phyloP scores from a whole-genome alignment of 2,329 filamentous ascomycete species.

The Colletotrichum theobromicola region DNA sequence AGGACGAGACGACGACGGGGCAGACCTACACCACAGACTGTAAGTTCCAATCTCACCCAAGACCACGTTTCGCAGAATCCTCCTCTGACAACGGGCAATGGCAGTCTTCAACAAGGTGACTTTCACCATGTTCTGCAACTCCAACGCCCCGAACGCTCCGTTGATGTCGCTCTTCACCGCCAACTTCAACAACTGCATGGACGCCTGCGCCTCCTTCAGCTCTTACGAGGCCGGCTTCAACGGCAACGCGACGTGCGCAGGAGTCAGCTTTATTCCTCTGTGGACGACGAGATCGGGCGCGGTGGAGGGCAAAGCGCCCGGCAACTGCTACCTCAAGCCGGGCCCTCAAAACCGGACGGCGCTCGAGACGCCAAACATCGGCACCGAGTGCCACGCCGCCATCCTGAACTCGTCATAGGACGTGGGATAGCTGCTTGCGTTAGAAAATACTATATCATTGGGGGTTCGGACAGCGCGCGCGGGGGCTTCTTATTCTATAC shows the following conservation, averaged over 20 bases:
- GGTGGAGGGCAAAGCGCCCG: conserved; percentile 36
- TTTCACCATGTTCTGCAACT: conserved; percentile 50
- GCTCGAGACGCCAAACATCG: conserved; percentile 35
- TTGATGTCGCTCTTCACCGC: conserved; percentile 46
- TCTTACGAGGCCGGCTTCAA: not conserved
- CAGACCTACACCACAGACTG: conserved; percentile 43
- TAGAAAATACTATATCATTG: not conserved
- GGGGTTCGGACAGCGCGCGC: not conserved
- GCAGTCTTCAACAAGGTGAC: conserved; percentile 40
- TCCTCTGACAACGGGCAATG: conserved; percentile 18
- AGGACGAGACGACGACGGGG: conserved; percentile 39
- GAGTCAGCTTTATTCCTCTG: conserved; percentile 44
- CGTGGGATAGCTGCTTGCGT: not conserved
- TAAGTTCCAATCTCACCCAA: conserved; percentile 28
- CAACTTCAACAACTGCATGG: conserved; percentile 50
- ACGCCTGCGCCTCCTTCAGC: conserved; percentile 47
- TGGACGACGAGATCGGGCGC: conserved; percentile 45
- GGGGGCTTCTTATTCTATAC: not conserved
- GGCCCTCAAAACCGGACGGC: conserved; percentile 35
- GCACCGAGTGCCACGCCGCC: conserved; percentile 40
- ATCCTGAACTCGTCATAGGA: conserved; percentile 22
- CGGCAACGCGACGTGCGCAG: conserved; percentile 32
- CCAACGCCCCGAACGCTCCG: conserved; percentile 40
- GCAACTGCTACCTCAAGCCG: conserved; percentile 52
- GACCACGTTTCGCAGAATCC: no score